phyloP scores from a whole-genome alignment of 805 yeast species.

The Wickerhamomyces alni region DNA sequence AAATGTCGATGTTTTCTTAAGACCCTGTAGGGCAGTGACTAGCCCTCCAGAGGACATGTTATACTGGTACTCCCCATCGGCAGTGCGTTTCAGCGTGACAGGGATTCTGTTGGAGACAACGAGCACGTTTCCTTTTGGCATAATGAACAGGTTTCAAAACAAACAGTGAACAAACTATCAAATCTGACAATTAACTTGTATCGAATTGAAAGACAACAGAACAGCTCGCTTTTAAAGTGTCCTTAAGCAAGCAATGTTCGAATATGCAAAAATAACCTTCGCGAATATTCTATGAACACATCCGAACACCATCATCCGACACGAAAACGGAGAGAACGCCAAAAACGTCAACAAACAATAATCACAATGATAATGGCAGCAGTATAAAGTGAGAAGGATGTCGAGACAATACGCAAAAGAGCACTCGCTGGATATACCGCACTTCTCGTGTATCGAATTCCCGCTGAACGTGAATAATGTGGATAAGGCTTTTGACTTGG shows the following conservation, averaged over 20 bases:
- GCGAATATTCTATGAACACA: no score
- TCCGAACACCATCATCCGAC: no score
- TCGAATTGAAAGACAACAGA: no score
- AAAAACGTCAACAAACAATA: not conserved
- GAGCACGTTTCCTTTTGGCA: slow-evolving; percentile 48
- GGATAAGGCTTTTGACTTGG: slow-evolving; percentile 57
- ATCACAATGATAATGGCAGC: not conserved
- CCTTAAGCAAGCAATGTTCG: no score
- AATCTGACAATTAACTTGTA: no score
- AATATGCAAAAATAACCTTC: no score
- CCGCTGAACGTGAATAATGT: slow-evolving; percentile 66
- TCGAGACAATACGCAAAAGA: slow-evolving; percentile 38
- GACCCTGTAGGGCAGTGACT: slow-evolving; percentile 91
- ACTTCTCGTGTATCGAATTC: slow-evolving; percentile 67
- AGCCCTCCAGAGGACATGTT: slow-evolving; percentile 96
- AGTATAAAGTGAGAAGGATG: slow-evolving; percentile 14
- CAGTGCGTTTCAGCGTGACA: slow-evolving; percentile 72
- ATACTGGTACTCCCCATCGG: slow-evolving; percentile 66
- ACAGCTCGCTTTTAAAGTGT: no score
- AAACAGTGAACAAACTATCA: no score
- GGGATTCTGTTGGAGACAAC: slow-evolving; percentile 96
- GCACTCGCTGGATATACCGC: slow-evolving; percentile 66
- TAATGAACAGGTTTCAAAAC: not conserved
- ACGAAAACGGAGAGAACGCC: not conserved
- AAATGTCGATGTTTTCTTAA: slow-evolving; percentile 74